Base-by-base conservation (phyloP, 805 yeast genomes). In the Lachancea nothofagi region DNA sequence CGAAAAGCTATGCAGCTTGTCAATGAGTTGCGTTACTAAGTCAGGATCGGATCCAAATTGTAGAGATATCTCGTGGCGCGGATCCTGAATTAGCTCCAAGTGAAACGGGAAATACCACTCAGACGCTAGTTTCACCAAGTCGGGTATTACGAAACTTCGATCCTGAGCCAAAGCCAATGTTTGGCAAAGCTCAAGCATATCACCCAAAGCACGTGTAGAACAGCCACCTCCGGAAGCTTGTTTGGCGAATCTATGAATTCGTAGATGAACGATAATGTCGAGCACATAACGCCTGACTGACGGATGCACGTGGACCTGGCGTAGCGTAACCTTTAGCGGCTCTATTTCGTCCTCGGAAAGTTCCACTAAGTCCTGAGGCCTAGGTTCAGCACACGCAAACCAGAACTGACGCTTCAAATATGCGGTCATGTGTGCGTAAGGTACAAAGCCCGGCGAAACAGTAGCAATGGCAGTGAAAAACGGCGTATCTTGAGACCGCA, bases 211-310 rank as follows among this genome's bases (percentile, higher is more conserved):
- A 31, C 55, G 58, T 0, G 81, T 72, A 6, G 75, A 67, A 1
- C 75, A 59, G 0, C 86, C 86, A 2, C 74, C 72, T 3, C 58
- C 62, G 36, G 51, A 55, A 9, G 54, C 53, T 27, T 50, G 55
- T 25, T 62, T 55, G 10, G 76, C 70, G 47, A 78, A 66, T 36
- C 84, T 53, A 49, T 79, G 82, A 52, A 72, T 66, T 38, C 87
- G 62, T 6, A 75, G 43, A 51, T 71, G 77, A 2, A 79, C 66
- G 26, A 76, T 62, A 5, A 80, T 66, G 53, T 80, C 85, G 42
- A 77, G 71, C 46, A 77, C 70, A 48, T 79, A 80, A 7, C 78
- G 63, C 27, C 58, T 57, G n/a, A 78, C 59, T 33, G 74, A 78
- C 2, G 72, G 65, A 3, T 66, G 61, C 7, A 75, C 51, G n/a